Base-by-base conservation (phyloP, 2,329 filamentous ascomycete species). In the Neonectria sp. region DNA sequence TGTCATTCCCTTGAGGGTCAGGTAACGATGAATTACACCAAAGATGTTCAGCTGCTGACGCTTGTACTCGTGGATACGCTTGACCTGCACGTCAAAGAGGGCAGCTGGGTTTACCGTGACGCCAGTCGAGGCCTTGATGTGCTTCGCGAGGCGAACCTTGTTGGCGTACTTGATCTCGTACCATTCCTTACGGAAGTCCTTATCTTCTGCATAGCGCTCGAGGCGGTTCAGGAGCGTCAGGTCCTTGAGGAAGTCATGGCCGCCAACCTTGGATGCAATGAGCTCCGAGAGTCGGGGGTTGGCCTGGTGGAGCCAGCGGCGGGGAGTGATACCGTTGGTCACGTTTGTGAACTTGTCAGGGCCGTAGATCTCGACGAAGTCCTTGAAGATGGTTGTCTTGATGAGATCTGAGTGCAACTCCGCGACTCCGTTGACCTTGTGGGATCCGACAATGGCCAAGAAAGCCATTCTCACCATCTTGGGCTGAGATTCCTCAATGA, bases 11-110 rank as follows among this genome's bases (percentile, higher is more conserved):
- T 98, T 99, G 80, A 99, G 92, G 15, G 89, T 89, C 45, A 99
- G 87, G 81, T 98, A 99, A 58, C 95, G 91, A 81, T 97, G 93
- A 73, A 99, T 98, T 68, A 98, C 94, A 65, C 96, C 96, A 77
- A 98, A 98, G 75, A 99, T 98, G 85, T 99, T 99, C 80, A 99
- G 91, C 83, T 99, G 96, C 83, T 99, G 95, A 67, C 95, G 93
- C 88, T 99, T 99, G 85, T 99, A 99, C 82, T 99, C 96, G 82
- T 99, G 96, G 73, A 99, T 99, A 78, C 96, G 93, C 88, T 99
- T 99, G 76, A 99, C 96, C 79, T 99, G 96, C 12, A 99, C 93
- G 79, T 99, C 96, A 75, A 99, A 99, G 21, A 99, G 88, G 0
- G 95, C 89, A 11, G 92, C 85, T 0, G 96, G 95, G 80, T 97